These are phyloP conservation scores for Hamigera avellanea DNA, from an alignment of 495 filamentous ascomycete species.

Conservation along the genomic window DNA sequence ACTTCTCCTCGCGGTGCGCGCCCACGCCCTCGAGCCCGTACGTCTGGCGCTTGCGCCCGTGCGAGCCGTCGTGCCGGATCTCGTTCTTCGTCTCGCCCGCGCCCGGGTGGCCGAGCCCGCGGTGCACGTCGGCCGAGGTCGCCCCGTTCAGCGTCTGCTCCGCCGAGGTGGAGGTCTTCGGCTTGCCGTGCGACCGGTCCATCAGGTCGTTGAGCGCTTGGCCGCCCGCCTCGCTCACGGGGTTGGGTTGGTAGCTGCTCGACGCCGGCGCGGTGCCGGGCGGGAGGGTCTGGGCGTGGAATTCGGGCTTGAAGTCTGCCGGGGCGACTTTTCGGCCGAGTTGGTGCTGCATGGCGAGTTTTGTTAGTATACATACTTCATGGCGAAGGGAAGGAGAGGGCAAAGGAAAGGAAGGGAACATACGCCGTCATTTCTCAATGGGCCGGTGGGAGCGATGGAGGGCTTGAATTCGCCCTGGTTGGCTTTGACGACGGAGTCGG, in stretches of 20 bases:
- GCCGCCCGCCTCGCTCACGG: constrained; percentile 28
- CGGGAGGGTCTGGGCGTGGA: constrained; percentile 46
- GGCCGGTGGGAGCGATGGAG: constrained; percentile 1
- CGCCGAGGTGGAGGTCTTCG: constrained; percentile 33
- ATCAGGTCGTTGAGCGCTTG: constrained; percentile 35
- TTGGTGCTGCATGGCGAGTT: constrained; percentile 45
- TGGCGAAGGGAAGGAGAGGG: no score
- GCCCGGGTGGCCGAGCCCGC: constrained; percentile 46
- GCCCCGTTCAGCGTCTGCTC: constrained; percentile 48
- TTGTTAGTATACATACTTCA: constrained; percentile 3
- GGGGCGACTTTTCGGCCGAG: constrained; percentile 47
- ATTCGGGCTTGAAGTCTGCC: constrained; percentile 50
- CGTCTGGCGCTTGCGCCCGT: constrained; percentile 40
- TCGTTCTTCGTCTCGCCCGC: constrained; percentile 51
- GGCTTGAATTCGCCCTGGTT: constrained; percentile 48
- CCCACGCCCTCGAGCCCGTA: constrained; percentile 45
- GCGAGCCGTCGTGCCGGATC: constrained; percentile 39
- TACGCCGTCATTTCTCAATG: constrained; percentile 3
- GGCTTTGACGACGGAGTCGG: constrained; percentile 35
- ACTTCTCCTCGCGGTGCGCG: constrained; percentile 19
- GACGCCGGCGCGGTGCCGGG: constrained; percentile 54
- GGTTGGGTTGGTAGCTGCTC: constrained; percentile 47
- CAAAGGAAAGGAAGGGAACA: constrained; percentile 3
- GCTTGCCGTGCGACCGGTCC: constrained; percentile 29
- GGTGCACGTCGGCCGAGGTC: constrained; percentile 50